Percentiles rank a stretch among this genome's conserved stretches.
These are phyloP conservation scores for Kuraishia borneana DNA, from an alignment of 805 yeast species.

Conservation along the genomic window DNA sequence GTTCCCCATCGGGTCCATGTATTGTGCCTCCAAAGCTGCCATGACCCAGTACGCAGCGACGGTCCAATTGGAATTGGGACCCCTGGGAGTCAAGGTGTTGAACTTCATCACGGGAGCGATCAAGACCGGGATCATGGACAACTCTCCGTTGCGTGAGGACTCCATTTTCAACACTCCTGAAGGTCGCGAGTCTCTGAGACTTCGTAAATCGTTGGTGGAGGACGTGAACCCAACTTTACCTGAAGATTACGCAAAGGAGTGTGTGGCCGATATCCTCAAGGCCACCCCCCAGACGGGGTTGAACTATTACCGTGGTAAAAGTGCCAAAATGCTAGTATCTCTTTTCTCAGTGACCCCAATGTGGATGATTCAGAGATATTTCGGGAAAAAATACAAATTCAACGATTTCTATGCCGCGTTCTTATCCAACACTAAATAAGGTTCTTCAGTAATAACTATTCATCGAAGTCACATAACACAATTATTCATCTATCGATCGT, in stretches of 20 bases:
- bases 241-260: slow-evolving; percentile 41
- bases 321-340: neutral
- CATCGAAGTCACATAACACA: neutral
- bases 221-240: slow-evolving; percentile 50
- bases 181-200: slow-evolving; percentile 33
- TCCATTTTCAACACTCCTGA: slow-evolving; percentile 45
- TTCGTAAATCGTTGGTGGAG: slow-evolving; percentile 48
- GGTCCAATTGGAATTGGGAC: slow-evolving; percentile 55
- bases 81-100: slow-evolving; percentile 61
- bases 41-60: slow-evolving; percentile 60
- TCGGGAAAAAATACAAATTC: slow-evolving; percentile 3
- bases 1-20: slow-evolving; percentile 61
- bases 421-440: neutral
- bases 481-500: neutral
- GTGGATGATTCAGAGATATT: slow-evolving; percentile 6
- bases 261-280: slow-evolving; percentile 37
- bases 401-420: neutral
- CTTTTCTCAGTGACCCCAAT: neutral
- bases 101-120: slow-evolving; percentile 73
- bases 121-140: slow-evolving; percentile 57
- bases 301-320: neutral
- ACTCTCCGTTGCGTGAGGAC: slow-evolving; percentile 40
- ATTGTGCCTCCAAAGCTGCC: slow-evolving; percentile 65
- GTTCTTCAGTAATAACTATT: neutral
- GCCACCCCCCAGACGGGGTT: slow-evolving; percentile 4